Conservation (phyloP, 805 yeast species). For the Ogataea parapolymorpha region DNA sequence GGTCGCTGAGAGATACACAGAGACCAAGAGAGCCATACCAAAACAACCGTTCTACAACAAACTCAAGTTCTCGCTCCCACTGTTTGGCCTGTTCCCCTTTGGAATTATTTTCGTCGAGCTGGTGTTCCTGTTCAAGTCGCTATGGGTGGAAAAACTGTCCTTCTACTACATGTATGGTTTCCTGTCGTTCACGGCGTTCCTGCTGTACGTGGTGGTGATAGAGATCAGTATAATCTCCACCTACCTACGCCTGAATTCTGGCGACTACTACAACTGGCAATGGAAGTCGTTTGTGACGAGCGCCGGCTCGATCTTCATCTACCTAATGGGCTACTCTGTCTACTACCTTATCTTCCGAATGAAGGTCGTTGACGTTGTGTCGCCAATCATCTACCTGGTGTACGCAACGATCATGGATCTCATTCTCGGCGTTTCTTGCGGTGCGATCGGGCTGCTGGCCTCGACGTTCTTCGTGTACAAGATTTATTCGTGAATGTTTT, state of each 20-base stretch:
- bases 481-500: conserved; percentile 43
- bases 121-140: conserved; percentile 64
- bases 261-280: conserved; percentile 69
- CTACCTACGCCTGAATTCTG: conserved; percentile 51
- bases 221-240: conserved; percentile 72
- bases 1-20: conserved; percentile 4
- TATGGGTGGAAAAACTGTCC: conserved; percentile 78
- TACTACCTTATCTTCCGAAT: conserved; percentile 60
- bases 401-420: conserved; percentile 65
- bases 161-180: conserved; percentile 81
- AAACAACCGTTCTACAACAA: conserved; percentile 37
- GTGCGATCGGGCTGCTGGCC: conserved; percentile 68
- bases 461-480: conserved; percentile 62
- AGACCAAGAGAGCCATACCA: conserved; percentile 26
- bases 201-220: conserved; percentile 59
- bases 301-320: conserved; percentile 64
- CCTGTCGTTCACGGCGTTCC: conserved; percentile 54
- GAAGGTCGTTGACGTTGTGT: conserved; percentile 62
- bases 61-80: conserved; percentile 34
- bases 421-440: conserved; percentile 66
- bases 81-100: conserved; percentile 75
- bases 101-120: conserved; percentile 79
- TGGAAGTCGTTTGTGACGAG: conserved; percentile 78
- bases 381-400: conserved; percentile 63
- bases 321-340: conserved; percentile 62